Evolutionary conservation across 2,329 filamentous ascomycete genomes (phyloP), one percentile per base, ranked within the genome.

Genomic region (Hirsutella rhossiliensis): DNA sequence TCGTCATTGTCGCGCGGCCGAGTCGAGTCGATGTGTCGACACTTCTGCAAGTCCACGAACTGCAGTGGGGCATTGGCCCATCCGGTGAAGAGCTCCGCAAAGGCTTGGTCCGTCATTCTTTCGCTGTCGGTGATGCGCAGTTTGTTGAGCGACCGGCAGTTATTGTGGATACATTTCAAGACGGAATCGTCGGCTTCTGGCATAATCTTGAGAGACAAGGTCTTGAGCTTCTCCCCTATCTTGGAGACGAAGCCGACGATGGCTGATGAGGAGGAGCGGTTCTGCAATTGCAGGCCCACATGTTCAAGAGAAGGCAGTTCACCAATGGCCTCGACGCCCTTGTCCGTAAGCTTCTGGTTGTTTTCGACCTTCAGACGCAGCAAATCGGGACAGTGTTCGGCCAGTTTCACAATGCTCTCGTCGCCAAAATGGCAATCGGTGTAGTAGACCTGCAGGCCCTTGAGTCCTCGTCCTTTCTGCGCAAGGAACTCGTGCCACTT

Each of bases 351-450:
- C 49, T 80, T 76, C 55, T 87, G 84, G 60, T 92, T 94, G 56
- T 87, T 78, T 52, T 80, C 79, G 31, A 96, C 68, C 62, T 95
- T 96, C 42, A 97, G 69, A 4, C 84, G 80, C 40, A 69, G 71
- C 13, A 97, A 69, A 19, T 78, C 73, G 0, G 80, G 79, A 52
- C 86, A 90, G 47, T 74, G 64, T 7, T 71, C 66, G 20, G 72
- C 69, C 47, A 96, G 67, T n/a, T 73, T 61, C 13, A 68, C 59
- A 1, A 92, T 66, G 1, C 77, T 77, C 8, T 83, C 73, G 47
- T 95, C 82, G 36, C 81, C 78, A 50, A 97, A 84, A 29, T 89
- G 80, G 43, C 75, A 82, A 59, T 96, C 88, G 0, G 92, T 84
- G 63, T 84, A 88, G 55, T 87, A 88, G 2, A 96, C 72, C 54